Evolutionary conservation across 2,329 filamentous ascomycete species (phyloP).

Genomic region (Fusarium citri): DNA sequence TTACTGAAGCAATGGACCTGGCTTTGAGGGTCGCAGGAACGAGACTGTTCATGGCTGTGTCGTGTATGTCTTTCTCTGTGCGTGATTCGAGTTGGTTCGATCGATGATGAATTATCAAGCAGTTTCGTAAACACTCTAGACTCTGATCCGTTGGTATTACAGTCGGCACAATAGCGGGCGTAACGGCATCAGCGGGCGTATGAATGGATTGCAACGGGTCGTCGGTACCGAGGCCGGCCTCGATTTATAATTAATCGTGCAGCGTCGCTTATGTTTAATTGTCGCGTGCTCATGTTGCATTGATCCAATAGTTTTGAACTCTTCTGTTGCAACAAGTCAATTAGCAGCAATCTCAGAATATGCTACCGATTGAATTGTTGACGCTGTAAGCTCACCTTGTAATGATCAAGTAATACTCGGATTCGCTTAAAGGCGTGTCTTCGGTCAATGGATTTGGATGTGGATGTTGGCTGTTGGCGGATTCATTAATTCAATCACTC

Average conservation of each 20-base stretch:
- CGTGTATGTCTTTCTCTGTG: neutral
- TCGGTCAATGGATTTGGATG: constrained; percentile 29
- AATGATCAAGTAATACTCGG: neutral
- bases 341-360: neutral
- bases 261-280: constrained; percentile 29
- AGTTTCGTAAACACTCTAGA: neutral
- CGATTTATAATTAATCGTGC: constrained; percentile 21
- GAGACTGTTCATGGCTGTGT: neutral
- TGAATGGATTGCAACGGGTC: constrained; percentile 9
- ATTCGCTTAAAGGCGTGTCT: constrained; percentile 5
- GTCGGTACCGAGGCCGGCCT: constrained; percentile 24
- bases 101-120: constrained; percentile 5
- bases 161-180: constrained; percentile 29
- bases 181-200: constrained; percentile 36
- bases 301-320: neutral
- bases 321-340: neutral
- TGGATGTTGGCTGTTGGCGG: neutral
- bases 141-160: neutral
- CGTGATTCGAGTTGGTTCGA: constrained; percentile 7
- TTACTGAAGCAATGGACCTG: neutral
- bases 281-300: constrained; percentile 37
- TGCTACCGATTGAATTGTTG: neutral
- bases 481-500: neutral
- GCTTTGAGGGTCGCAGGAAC: neutral
- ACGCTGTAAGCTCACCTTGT: neutral